Conservation (phyloP, 371 early-diverging fungal species). For the Mucor velutinosus region DNA sequence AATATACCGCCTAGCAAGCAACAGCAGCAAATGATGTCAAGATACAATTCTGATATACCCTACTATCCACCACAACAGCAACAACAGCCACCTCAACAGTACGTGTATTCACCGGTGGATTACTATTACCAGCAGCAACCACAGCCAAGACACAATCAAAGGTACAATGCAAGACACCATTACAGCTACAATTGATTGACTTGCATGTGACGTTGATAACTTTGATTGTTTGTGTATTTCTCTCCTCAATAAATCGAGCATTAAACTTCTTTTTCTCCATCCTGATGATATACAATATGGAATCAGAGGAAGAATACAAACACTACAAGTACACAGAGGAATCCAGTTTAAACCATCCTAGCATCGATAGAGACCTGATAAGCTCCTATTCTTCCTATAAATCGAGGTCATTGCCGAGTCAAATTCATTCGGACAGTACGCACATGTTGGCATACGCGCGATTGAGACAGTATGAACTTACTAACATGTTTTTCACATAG, state of each 20-base stretch:
- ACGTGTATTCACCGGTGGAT: not conserved
- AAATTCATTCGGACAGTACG: not conserved
- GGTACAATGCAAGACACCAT: not conserved
- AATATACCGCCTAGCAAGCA: not conserved
- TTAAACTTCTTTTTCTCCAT: not conserved
- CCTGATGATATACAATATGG: not conserved
- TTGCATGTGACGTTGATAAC: not conserved
- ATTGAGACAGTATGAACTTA: not conserved
- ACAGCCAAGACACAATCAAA: not conserved
- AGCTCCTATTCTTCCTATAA: conserved; percentile 3
- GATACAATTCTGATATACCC: not conserved
- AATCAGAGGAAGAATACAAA: conserved; percentile 6
- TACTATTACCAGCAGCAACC: not conserved
- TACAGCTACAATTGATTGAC: not conserved
- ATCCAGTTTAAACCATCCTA: conserved; percentile 22
- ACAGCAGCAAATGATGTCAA: not conserved
- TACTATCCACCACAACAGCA: not conserved
- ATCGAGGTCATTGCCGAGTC: not conserved
- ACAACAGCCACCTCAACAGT: not conserved
- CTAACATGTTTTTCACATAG: not conserved
- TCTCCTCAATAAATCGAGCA: not conserved
- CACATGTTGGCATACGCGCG: not conserved
- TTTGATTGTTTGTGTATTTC: not conserved
- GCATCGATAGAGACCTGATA: conserved; percentile 5
- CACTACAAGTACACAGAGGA: not conserved